Base-by-base conservation (phyloP, 345 rosid genomes). In the sweet orange (Citrus sinensis) region DNA sequence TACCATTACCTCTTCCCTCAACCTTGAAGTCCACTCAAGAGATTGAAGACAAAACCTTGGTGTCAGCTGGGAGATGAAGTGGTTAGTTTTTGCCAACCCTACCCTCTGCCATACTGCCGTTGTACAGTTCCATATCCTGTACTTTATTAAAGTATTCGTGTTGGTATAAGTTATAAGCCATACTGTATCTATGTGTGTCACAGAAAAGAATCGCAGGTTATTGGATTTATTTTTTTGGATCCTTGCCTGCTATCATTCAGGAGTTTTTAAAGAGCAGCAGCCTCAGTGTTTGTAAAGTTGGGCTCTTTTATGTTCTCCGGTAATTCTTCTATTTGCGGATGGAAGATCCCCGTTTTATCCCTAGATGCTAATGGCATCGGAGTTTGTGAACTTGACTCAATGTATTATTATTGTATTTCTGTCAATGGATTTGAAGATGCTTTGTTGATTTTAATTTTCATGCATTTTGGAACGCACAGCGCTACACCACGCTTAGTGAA, bases 151-250 rank as follows among this genome's bases (percentile, higher is more conserved):
- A n/a, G 39, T 79, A 68, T 29, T 24, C 46, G 37, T 22, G 74
- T 61, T 78, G 22, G 77, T 66, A 32, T 74, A 73, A 67, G 82
- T 63, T 25, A 24, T 25, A 22, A 60, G n/a, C 56, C 35, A 68
- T 71, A 60, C 8, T 19, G 17, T 22, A 29, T 75, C 51, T 72
- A 73, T 76, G 61, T 55, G 55, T 17, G 7, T 51, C 42, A 10
- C 35, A 2, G 1, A 54, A 22, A 74, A 76, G 76, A 82, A 65
- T 72, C 79, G 81, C 86, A 80, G 90, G 88, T 81, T 25, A 51
- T 59, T 58, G 90, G 86, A 80, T 83, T 81, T 81, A 14, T 55
- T 89, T 90, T 88, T 86, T 76, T 27, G 81, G 81, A 79, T 86
- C 87, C 85, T 76, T 27, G 87, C 85, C 83, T 79, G 88, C 85